Base-by-base conservation (phyloP, 257 asterid genomes). In the Lithospermum erythrorhizon region DNA sequence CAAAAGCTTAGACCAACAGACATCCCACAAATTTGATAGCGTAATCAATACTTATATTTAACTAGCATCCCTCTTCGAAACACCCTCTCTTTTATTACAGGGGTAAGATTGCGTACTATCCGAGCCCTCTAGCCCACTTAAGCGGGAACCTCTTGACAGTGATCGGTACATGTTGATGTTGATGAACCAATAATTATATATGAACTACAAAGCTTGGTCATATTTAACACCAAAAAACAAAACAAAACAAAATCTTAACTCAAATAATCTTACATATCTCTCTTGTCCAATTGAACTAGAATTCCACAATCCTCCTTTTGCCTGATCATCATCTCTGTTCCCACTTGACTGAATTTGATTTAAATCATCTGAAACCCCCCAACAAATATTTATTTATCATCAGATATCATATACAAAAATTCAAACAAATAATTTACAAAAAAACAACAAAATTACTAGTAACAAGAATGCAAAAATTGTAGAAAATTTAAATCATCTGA, bases 401-500 rank as follows among this genome's bases (percentile, higher is more conserved):
- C 65, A 35, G 1, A 35, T 35, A 35, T 19, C 65, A 35, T 3
- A 35, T 35, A 35, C 18, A 23, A 56, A 51, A 3, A 5, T 6
- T 35, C 23, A 14, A 4, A 54, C 6, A 27, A 27, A 27, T n/a
- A n/a, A n/a, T n/a, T n/a, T n/a, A 27, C 32, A 27, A 27, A 27
- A 27, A 27, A 37, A 58, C 13, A 0, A 35, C 2, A 35, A 35
- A 8, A 8, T 35, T 35, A 32, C 10, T 4, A 32, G 1, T 27
- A 27, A 35, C 3, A 14, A 4, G 13, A 23, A 51, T 5, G 17
- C 17, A 19, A 27, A 59, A 61, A 45, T 8, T 4, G 23, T n/a
- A n/a, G 17, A 23, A 11, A 14, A 66, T 52, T 55, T 6, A 37
- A 9, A 67, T 29, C 71, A 87, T 95, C 97, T 79, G 81, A 53